Evolutionary conservation across 2,329 filamentous ascomycete genomes (phyloP), one percentile per base, ranked within the genome.

Genomic region (Talaromyces sp.): DNA sequence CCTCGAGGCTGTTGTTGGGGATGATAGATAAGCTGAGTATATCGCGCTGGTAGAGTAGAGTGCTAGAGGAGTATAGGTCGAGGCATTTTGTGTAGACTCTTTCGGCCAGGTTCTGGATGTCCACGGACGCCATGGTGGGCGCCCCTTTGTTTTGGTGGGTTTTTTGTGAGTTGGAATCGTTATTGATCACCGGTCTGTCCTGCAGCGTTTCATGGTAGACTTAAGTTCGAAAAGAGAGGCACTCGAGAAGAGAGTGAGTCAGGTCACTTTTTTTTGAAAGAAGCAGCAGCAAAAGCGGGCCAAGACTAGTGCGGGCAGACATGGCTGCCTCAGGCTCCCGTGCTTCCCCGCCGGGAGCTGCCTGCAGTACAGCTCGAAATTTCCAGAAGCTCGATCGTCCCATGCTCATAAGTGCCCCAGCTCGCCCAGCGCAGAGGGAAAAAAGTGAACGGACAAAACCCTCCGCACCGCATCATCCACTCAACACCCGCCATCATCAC

Each of bases 41-140:
- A 62, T 81, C 79, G 43, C 78, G 70, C 64, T 81, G 79, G 56
- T 75, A 76, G 66, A 81, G 78, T 43, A 79, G 68, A 62, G 78
- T 74, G 58, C 79, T 77, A 29, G 71, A 60, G 31, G 75, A 67
- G 61, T 73, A 75, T 55, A 73, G 73, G 54, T 70, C 70, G 26
- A 71, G 62, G 60, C 79, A 81, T 65, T 73, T 73, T 52, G 77
- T 73, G 69, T 81, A 81, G 50, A 81, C 71, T 59, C 73, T 72
- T 27, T 75, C 73, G 57, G 77, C 77, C 59, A 80, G 74, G 64
- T 76, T 73, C 67, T 64, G 67, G 66, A 70, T 65, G 62, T 70
- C 72, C 59, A 72, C 69, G 62, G 75, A 70, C 63, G 72, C 67
- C 72, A 74, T 75, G 62, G 64, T 69, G 60, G 65, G 61, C 17